Conservation (phyloP, 441 rosid genomes). For the Mallotus japonicus region DNA sequence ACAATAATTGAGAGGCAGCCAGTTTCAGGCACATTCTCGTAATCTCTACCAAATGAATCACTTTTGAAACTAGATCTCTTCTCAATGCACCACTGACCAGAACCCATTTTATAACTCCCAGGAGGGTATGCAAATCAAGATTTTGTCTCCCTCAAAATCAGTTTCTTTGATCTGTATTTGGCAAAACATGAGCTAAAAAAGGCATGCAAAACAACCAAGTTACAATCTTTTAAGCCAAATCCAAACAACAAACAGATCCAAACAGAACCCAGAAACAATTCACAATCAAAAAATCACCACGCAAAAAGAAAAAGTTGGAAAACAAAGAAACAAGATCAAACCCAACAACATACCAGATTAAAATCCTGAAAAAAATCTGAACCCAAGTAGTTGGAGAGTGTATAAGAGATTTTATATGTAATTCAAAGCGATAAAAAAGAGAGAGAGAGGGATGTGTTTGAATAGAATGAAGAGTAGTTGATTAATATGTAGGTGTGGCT, state of each 20-base stretch:
- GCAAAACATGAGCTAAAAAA: not conserved
- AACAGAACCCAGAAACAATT: not conserved
- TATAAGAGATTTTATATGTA: not conserved
- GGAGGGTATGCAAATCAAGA: not conserved
- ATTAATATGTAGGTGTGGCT: not conserved
- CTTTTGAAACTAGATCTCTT: slow-evolving; percentile 51
- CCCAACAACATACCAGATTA: not conserved
- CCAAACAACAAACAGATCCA: slow-evolving; percentile 5
- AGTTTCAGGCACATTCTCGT: slow-evolving; percentile 48
- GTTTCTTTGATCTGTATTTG: not conserved
- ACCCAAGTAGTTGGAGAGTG: not conserved
- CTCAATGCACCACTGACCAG: slow-evolving; percentile 63
- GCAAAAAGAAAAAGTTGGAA: not conserved
- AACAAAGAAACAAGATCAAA: not conserved
- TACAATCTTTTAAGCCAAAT: not conserved
- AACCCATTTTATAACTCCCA: slow-evolving; percentile 40
- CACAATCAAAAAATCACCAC: not conserved
- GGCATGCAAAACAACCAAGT: not conserved
- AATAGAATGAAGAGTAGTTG: not conserved
- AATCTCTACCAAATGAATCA: slow-evolving; percentile 50
- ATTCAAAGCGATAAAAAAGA: not conserved
- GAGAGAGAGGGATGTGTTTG: not conserved
- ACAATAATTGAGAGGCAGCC: slow-evolving; percentile 88
- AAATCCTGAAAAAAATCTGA: not conserved
- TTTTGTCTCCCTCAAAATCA: not conserved